These are phyloP conservation scores for Otatea glauca DNA, from an alignment of 176 grass and related monocot species.

Conservation along the genomic window DNA sequence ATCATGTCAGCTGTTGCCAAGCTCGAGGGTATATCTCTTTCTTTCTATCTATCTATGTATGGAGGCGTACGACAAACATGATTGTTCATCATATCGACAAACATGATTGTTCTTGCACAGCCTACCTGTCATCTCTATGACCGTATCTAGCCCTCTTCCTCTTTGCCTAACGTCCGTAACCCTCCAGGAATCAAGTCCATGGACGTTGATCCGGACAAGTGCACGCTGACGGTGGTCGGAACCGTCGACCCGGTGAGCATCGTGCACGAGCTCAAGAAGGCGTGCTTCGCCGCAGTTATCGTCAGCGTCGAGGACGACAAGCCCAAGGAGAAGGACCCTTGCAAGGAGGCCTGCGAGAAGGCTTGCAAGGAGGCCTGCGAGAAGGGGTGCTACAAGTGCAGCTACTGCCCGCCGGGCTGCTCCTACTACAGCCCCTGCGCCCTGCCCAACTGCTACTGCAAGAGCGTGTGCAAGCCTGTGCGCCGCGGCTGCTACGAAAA, in stretches of 20 bases:
- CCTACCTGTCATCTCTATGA: neutral
- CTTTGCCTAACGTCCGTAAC: neutral
- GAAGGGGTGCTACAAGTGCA: neutral
- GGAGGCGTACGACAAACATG: too few species aligned
- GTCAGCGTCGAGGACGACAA: conserved; percentile 57
- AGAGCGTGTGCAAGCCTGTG: neutral
- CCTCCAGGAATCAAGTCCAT: conserved; percentile 62
- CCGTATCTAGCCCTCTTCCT: neutral
- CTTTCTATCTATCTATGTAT: neutral
- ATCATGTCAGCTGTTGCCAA: conserved; percentile 50
- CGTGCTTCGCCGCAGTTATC: conserved; percentile 39
- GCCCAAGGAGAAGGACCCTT: conserved; percentile 45
- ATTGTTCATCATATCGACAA: too few species aligned
- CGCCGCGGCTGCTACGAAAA: conserved; percentile 25
- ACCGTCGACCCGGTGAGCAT: conserved; percentile 57
- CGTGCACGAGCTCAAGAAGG: conserved; percentile 49
- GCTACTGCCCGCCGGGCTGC: conserved; percentile 11
- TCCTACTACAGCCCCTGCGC: neutral
- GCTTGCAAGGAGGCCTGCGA: conserved; percentile 41
- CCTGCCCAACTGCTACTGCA: conserved; percentile 13
- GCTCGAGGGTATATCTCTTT: conserved; percentile 51
- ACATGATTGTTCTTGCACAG: neutral
- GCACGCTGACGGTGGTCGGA: conserved; percentile 70
- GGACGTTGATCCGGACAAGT: conserved; percentile 47
- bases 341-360: conserved; percentile 53